Base-by-base conservation (phyloP, 257 asterid species). In the Agastache rugosa region DNA sequence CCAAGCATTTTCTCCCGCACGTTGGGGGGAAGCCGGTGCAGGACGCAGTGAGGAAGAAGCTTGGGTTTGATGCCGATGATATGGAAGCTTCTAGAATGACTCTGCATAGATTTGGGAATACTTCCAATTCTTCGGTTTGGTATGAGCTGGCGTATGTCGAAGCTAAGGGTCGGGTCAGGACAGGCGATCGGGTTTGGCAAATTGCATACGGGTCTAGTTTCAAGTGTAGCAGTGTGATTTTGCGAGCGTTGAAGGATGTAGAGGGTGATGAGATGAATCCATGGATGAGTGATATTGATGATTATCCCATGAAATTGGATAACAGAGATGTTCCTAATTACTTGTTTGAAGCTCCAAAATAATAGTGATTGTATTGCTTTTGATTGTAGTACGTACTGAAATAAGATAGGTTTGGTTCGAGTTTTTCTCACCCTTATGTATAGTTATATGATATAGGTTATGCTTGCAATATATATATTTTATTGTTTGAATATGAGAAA, bases 31-130 rank as follows among this genome's bases (percentile, higher is more conserved):
- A 87, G 74, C 88, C 86, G 1, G 90, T 85, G 27, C 76, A 83
- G 60, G 95, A 87, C 5, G 87, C 75, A 41, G 51, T 89, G 53
- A 83, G 77, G 79, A 85, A 83, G 73, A 89, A 85, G 63, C 27
- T 89, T 7, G 79, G 74, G 25, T 78, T 89, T 1, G 66, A 63
- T 0, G 85, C 58, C 0, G 81, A 72, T 54, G 87, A 85, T 51
- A 80, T 89, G 95, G 95, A 89, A 74, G 83, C 95, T 0, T 79
- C 95, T 2, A 75, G 83, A 56, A 87, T 85, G 92, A 89, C 92
- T 6, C 81, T 87, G 20, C 84, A 85, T 41, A 76, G 88, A n/a
- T 89, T 87, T 31, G 95, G 95, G 14, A 89, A 89, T 68, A 85
- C 92, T 11, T 88, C 94, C 0, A 88, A 88, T 60, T 85, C 89